A percentile compares a stretch with the other conserved stretches of the same genome.
Conservation (phyloP, 73 alveolate genomes). For the Urostyla sp. region DNA sequence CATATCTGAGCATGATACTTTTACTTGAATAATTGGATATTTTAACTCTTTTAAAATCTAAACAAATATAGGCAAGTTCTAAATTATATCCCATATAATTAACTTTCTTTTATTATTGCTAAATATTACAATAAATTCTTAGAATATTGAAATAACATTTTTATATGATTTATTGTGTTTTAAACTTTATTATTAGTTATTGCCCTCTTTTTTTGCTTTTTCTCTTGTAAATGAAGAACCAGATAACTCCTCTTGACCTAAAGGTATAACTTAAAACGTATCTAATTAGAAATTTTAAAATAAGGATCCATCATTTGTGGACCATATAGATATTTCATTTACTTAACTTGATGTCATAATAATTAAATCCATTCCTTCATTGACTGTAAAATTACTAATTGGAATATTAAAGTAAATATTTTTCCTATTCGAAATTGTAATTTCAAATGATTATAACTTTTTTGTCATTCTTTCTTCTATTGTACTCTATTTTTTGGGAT, state of each 20-base stretch:
- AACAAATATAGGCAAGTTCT: neutral
- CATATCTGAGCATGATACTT: slow-evolving; percentile 26
- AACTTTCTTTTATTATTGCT: slow-evolving; percentile 17
- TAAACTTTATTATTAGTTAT: neutral
- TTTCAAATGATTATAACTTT: slow-evolving; percentile 14
- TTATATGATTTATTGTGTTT: slow-evolving; percentile 3
- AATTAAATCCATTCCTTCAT: slow-evolving; percentile 23
- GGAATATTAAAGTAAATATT: slow-evolving; percentile 49
- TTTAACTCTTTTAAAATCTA: neutral
- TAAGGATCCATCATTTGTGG: neutral
- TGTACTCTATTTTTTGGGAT: slow-evolving; percentile 4
- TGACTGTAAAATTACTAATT: neutral
- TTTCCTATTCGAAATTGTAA: slow-evolving; percentile 31
- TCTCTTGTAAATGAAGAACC: slow-evolving; percentile 39
- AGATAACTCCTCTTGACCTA: slow-evolving; percentile 25
- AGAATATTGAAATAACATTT: slow-evolving; percentile 4
- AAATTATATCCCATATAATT: slow-evolving; percentile 17
- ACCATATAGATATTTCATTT: slow-evolving; percentile 32
- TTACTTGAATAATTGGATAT: slow-evolving; percentile 1
- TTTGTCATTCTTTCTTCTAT: neutral
- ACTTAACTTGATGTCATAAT: neutral
- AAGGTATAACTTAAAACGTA: neutral
- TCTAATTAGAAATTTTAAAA: slow-evolving; percentile 6
- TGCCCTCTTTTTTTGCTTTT: slow-evolving; percentile 15
- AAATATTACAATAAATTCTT: slow-evolving; percentile 10